phyloP scores from a whole-genome alignment of 176 grass and related monocot species.

The Oryza officinalis region DNA sequence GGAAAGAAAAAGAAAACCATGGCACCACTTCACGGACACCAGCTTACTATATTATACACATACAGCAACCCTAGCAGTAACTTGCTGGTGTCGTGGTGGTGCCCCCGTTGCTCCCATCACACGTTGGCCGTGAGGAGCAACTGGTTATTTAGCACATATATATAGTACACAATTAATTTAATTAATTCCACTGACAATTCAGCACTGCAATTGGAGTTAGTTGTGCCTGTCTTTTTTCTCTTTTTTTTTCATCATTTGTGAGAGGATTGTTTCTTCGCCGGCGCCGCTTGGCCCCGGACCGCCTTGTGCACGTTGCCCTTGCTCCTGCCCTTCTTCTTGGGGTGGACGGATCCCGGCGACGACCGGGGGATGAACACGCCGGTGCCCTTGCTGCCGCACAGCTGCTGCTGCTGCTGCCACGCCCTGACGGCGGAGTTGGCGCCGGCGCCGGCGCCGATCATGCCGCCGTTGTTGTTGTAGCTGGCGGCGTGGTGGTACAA shows the following conservation, averaged over 20 bases:
- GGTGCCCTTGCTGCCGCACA: constrained; percentile 59
- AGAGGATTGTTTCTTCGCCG: neutral
- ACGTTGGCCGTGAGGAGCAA: constrained; percentile 24
- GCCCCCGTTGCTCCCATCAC: constrained; percentile 2
- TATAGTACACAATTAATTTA: constrained; percentile 40
- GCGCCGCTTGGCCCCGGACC: neutral
- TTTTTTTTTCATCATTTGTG: neutral
- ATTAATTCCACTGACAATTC: constrained; percentile 20
- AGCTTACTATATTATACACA: constrained; percentile 16
- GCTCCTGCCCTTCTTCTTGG: constrained; percentile 36
- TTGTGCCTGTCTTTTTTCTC: neutral
- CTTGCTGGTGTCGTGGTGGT: constrained; percentile 24
- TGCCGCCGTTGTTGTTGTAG: neutral
- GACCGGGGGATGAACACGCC: constrained; percentile 66
- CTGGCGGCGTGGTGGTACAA: constrained; percentile 52
- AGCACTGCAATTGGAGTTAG: constrained; percentile 45
- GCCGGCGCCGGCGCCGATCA: neutral
- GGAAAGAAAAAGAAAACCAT: neutral
- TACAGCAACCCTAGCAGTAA: constrained; percentile 21
- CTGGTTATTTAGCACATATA: constrained; percentile 35
- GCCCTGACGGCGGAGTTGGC: neutral
- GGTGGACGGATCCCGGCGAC: constrained; percentile 27
- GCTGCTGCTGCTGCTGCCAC: constrained; percentile 20
- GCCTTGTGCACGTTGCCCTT: constrained; percentile 31
- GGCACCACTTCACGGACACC: constrained; percentile 7